Evolutionary conservation across 257 asterid species (phyloP).

Genomic region (Solanum rostratum): DNA sequence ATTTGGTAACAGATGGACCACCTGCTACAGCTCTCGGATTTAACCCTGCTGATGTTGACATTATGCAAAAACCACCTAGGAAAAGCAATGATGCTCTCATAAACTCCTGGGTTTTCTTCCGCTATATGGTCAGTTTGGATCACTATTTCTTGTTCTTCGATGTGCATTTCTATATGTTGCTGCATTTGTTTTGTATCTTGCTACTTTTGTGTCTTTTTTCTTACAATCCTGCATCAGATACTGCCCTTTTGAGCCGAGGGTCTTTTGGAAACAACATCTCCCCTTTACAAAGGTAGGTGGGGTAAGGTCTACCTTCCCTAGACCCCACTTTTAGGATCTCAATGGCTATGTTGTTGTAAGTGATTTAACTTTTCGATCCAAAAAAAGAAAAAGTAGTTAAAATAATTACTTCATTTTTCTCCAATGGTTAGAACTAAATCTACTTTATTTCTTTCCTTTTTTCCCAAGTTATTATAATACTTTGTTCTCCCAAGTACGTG

Average conservation of each 20-base stretch:
- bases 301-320: no score
- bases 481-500: neutral
- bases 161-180: neutral
- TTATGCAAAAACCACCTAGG: conserved; percentile 82
- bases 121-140: conserved; percentile 50
- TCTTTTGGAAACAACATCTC: no score
- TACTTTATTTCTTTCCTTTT: neutral
- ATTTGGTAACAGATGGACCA: conserved; percentile 94
- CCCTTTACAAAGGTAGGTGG: no score
- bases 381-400: no score
- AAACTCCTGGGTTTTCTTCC: conserved; percentile 69
- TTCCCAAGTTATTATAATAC: neutral
- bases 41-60: conserved; percentile 82
- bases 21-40: conserved; percentile 95
- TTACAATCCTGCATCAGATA: neutral
- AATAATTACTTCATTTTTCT: neutral
- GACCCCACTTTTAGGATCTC: no score
- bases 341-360: no score
- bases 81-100: conserved; percentile 69
- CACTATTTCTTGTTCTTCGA: neutral
- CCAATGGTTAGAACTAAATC: neutral
- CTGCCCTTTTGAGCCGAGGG: neutral
- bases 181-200: neutral
- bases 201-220: neutral
- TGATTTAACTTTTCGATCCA: no score